These are phyloP conservation scores for Eucalyptus curtisii DNA, from an alignment of 345 rosid genomes.

Conservation along the genomic window DNA sequence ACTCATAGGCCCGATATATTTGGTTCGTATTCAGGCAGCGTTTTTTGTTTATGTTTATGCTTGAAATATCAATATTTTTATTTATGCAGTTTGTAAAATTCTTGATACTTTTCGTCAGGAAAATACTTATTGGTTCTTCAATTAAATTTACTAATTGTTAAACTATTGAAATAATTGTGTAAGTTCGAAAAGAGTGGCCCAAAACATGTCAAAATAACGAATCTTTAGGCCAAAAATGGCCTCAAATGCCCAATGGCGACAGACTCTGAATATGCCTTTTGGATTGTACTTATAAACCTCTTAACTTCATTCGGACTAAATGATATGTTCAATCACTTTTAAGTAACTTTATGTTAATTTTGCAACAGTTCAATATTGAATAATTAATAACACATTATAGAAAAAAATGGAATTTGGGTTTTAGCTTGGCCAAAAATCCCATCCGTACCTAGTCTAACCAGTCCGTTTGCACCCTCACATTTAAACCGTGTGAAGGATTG, in stretches of 20 bases:
- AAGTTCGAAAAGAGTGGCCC: background rate
- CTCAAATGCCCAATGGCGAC: background rate
- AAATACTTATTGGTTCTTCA: background rate
- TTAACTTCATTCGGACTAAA: background rate
- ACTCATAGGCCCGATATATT: background rate
- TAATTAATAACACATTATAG: background rate
- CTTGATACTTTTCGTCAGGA: too few relatives aligned
- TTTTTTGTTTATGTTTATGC: background rate
- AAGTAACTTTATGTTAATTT: background rate
- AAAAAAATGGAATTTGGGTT: too few relatives aligned
- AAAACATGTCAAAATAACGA: background rate
- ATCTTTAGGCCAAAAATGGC: background rate
- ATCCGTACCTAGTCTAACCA: background rate
- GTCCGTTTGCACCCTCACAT: background rate
- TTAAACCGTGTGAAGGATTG: background rate
- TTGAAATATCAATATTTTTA: too few relatives aligned
- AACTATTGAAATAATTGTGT: background rate
- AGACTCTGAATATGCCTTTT: rapidly evolving
- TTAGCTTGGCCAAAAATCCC: background rate
- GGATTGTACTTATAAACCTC: background rate
- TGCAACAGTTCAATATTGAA: background rate
- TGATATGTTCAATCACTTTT: background rate
- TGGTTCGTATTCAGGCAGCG: rapidly evolving
- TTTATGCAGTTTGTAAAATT: background rate
- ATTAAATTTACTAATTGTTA: background rate